Evolutionary conservation across 345 rosid genomes (phyloP).

Genomic region (Citrus sinensis): DVS_A1.0 CM039169.1:1788501-1789000

Average conservation of each 20-base stretch:
- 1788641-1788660: background rate
- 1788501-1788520: conserved; percentile 22
- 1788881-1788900: background rate
- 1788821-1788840: background rate
- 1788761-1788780: background rate
- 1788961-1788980: background rate
- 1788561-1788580: conserved; percentile 21
- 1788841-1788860: background rate
- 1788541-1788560: conserved; percentile 10
- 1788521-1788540: conserved; percentile 12
- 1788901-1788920: background rate
- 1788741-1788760: background rate
- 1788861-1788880: background rate
- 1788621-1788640: background rate
- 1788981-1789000: background rate
- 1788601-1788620: background rate
- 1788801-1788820: background rate
- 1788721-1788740: background rate
- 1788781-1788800: background rate
- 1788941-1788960: background rate
- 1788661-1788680: background rate
- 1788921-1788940: background rate
- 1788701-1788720: background rate
- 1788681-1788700: background rate
- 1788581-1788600: conserved; percentile 8